Evolutionary conservation across 345 rosid species (phyloP).

Genomic region (Acer negundo): DNA sequence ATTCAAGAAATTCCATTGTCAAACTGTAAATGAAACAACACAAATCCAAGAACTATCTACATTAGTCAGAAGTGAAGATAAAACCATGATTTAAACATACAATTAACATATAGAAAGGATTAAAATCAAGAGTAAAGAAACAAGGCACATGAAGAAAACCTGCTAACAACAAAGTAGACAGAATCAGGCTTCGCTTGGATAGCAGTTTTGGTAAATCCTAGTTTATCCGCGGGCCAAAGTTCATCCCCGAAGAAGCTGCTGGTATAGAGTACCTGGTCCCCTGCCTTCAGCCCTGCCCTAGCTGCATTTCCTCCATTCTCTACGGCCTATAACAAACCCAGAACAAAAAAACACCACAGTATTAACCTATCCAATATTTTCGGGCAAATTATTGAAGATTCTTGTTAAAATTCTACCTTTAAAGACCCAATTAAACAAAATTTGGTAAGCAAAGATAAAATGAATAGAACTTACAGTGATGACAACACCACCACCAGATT

Average conservation of each 20-base stretch:
- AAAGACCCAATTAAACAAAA: too few relatives aligned
- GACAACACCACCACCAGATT: conserved; percentile 86
- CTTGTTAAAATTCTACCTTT: too few relatives aligned
- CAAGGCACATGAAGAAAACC: conserved; percentile 40
- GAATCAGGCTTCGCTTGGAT: conserved; percentile 97
- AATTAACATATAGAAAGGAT: neutral
- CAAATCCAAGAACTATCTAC: neutral
- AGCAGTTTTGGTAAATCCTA: conserved; percentile 97
- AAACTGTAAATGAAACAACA: neutral
- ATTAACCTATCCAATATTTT: neutral
- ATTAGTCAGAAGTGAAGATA: neutral
- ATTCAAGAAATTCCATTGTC: neutral
- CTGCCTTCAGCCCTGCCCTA: conserved; percentile 83
- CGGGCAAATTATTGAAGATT: neutral
- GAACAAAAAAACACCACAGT: neutral
- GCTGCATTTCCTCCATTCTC: conserved; percentile 97
- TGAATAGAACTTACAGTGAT: conserved; percentile 61
- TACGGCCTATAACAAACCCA: conserved; percentile 55
- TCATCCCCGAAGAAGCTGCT: conserved; percentile 99
- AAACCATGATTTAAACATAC: neutral
- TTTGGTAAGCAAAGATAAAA: neutral
- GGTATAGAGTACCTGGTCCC: conserved; percentile 94
- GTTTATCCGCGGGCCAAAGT: conserved; percentile 99
- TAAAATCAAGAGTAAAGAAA: neutral
- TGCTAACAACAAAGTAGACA: conserved; percentile 92